Evolutionary conservation across 2,329 filamentous ascomycete genomes (phyloP).

Genomic region (Ophiostoma sp.): DNA sequence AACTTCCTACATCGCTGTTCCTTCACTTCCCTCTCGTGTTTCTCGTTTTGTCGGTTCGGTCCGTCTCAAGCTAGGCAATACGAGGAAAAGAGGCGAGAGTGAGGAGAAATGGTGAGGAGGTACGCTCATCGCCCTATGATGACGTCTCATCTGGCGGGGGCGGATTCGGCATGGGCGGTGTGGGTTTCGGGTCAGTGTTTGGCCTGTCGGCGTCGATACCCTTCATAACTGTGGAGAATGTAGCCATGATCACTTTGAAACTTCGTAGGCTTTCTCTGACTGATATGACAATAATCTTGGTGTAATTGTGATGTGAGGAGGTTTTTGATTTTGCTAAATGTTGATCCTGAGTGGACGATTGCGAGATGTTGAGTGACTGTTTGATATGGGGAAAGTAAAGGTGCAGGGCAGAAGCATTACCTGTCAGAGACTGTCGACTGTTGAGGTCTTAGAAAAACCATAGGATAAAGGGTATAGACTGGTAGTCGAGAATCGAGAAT

Average conservation of each 20-base stretch:
- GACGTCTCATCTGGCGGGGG: conserved; percentile 18
- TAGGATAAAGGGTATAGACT: background rate
- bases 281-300: background rate
- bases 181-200: conserved; percentile 23
- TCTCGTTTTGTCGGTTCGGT: background rate
- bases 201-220: conserved; percentile 7
- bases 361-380: background rate
- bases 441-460: background rate
- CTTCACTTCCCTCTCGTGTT: background rate
- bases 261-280: background rate
- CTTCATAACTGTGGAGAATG: background rate
- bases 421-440: background rate
- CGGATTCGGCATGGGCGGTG: conserved; percentile 29
- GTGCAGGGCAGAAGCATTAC: background rate
- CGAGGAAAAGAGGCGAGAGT: background rate
- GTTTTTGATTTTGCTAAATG: background rate
- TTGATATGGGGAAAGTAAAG: background rate
- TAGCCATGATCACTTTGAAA: background rate
- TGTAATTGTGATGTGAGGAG: background rate
- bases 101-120: too few relatives aligned
- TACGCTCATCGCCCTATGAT: background rate
- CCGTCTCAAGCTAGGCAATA: conserved; percentile 1
- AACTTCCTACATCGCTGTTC: background rate
- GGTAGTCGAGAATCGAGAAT: background rate
- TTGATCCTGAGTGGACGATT: background rate